Base-by-base conservation (phyloP, 306 rosid genomes). In the Malus sieversii region DNA sequence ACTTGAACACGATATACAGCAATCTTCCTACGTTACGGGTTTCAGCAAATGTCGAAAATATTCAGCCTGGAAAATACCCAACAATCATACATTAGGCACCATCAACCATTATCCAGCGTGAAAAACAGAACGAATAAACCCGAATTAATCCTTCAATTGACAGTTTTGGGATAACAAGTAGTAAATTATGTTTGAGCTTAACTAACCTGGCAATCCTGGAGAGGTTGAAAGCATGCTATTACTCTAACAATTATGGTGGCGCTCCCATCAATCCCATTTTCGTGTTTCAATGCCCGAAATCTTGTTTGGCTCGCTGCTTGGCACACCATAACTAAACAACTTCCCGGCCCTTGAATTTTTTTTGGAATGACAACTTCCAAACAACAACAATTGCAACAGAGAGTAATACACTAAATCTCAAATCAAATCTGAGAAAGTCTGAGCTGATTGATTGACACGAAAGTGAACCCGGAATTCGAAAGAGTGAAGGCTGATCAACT, bases 301-400 rank as follows among this genome's bases (percentile, higher is more conserved):
- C 90, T 96, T 79, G 99, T 96, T 87, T 96, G 97, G 79, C 92
- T 82, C 48, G 99, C 99, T 83, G 99, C 96, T 96, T 96, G 99
- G 96, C 97, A 78, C 81, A 92, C 99, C 99, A 96, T 92, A 86
- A 92, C 99, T 96, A 29, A 60, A 46, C 70, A 45, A 96, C 89
- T 82, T 79, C 86, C 83, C 81, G 76, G 79, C 90, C 87, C 91
- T 85, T 87, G 72, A 75, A 83, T 79, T 79, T 20, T 20, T 32
- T 45, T 62, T 12, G 58, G 73, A 66, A 69, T 40, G 32, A 68
- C 44, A 77, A 73, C 79, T 87, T 84, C 86, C 82, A 66, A 82
- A 74, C 59, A 73, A 75, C 76, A 80, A 59, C 27, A 62, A 38
- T 52, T 76, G 55, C 61, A 71, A 75, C 79, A 63, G 80, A 35